Percentiles rank a stretch among this genome's conserved stretches.
phyloP scores from a whole-genome alignment of 2,329 filamentous ascomycete genomes.

The Beauveria medogensis region DNA sequence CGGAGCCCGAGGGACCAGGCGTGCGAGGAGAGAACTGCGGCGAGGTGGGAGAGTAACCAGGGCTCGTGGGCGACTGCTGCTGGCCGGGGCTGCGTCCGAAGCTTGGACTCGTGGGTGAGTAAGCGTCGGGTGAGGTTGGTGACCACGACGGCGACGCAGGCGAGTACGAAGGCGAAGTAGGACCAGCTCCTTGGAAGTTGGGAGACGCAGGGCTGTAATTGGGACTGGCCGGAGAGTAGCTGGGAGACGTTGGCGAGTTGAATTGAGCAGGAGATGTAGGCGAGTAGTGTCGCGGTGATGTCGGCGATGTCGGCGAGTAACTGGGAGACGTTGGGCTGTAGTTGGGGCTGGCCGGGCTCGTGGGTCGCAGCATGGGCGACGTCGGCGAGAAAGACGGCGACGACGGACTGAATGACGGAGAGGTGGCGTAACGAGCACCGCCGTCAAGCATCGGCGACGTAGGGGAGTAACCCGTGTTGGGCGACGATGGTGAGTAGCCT shows the following conservation, averaged over 20 bases:
- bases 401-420: constrained; percentile 55
- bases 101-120: constrained; percentile 55
- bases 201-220: constrained; percentile 64
- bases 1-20: constrained; percentile 24
- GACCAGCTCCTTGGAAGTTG: constrained; percentile 36
- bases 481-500: constrained; percentile 71
- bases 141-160: constrained; percentile 72
- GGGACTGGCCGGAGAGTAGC: constrained; percentile 63
- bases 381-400: constrained; percentile 58
- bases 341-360: constrained; percentile 48
- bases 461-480: constrained; percentile 57
- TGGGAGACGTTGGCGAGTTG: constrained; percentile 67
- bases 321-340: constrained; percentile 60
- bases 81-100: constrained; percentile 48
- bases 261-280: constrained; percentile 66
- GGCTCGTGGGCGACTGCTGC: constrained; percentile 56
- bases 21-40: constrained; percentile 39
- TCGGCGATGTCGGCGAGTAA: constrained; percentile 55
- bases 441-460: constrained; percentile 42
- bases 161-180: constrained; percentile 54
- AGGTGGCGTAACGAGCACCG: constrained; percentile 46
- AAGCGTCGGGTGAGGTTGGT: constrained; percentile 59
- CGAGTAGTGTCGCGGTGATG: constrained; percentile 49
- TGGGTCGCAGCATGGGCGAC: constrained; percentile 49
- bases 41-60: constrained; percentile 61